Evolutionary conservation across 1,284 basidiomycete species (phyloP).

Genomic region (Chondrostereum purpureum): DNA sequence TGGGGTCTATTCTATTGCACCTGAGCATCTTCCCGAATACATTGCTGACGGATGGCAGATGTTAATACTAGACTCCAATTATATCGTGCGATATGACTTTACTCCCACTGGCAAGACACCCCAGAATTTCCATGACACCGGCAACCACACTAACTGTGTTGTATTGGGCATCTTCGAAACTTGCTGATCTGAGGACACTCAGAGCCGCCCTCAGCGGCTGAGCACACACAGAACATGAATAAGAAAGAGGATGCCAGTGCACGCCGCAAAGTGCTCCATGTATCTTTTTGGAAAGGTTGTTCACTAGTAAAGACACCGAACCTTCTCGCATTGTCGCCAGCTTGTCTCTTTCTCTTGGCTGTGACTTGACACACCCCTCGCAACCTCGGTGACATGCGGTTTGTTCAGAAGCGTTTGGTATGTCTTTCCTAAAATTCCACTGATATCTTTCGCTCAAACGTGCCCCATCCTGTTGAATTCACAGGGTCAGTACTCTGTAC

Average conservation of each 20-base stretch:
- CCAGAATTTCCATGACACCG: conserved; percentile 87
- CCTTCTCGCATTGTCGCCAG: conserved; percentile 56
- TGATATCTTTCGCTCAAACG: conserved; percentile 1
- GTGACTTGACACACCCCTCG: neutral
- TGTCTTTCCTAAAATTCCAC: conserved; percentile 17
- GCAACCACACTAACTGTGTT: conserved; percentile 83
- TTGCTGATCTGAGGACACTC: conserved; percentile 49
- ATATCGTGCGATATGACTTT: too few species aligned
- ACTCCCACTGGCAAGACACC: too few species aligned
- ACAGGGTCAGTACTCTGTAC: conserved; percentile 80
- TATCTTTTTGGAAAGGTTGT: conserved; percentile 50
- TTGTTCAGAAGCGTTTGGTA: conserved; percentile 76
- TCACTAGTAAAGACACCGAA: conserved; percentile 82
- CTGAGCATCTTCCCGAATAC: conserved; percentile 62
- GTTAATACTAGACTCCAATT: too few species aligned
- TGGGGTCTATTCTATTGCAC: conserved; percentile 69
- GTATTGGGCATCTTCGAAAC: conserved; percentile 75
- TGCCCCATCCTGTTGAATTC: too few species aligned
- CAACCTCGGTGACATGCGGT: conserved; percentile 86
- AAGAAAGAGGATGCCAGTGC: conserved; percentile 67
- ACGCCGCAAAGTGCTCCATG: too few species aligned
- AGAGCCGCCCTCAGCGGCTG: conserved; percentile 69
- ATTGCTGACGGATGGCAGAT: conserved; percentile 76
- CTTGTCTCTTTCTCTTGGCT: conserved; percentile 3
- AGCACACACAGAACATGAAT: conserved; percentile 85